phyloP scores from a whole-genome alignment of 768 basidiomycete genomes.

The Lactarius vividus region DNA sequence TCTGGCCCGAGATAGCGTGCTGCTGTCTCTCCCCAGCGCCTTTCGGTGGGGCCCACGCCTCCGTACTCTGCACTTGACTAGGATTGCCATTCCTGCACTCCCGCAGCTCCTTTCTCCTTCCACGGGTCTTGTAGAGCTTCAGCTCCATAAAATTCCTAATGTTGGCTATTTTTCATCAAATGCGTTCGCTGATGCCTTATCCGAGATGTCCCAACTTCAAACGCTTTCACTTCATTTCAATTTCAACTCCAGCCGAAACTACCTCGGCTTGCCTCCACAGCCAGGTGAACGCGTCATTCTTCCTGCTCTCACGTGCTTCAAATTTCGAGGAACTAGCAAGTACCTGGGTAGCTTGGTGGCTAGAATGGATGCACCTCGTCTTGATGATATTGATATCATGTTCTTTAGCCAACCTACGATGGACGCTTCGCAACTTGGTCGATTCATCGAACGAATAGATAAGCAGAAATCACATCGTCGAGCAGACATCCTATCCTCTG shows the following conservation, averaged over 20 bases:
- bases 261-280: background rate
- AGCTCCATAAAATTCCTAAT: background rate
- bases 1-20: background rate
- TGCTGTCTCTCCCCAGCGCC: background rate
- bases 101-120: background rate
- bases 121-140: background rate
- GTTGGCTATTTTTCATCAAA: background rate
- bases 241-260: background rate
- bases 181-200: background rate
- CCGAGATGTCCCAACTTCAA: background rate
- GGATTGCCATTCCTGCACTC: background rate
- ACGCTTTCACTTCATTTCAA: background rate
- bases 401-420: background rate
- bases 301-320: too few relatives aligned
- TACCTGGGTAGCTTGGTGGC: background rate
- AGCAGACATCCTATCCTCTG: too few relatives aligned
- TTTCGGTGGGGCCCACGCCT: background rate
- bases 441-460: too few relatives aligned
- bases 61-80: background rate
- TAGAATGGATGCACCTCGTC: background rate
- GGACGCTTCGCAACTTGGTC: too few relatives aligned
- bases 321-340: too few relatives aligned
- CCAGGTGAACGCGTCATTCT: too few relatives aligned
- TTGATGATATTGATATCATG: background rate
- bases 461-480: too few relatives aligned